Evolutionary conservation across 108 stramenopile genomes (phyloP).

Genomic region (Skeletonema potamos): DNA sequence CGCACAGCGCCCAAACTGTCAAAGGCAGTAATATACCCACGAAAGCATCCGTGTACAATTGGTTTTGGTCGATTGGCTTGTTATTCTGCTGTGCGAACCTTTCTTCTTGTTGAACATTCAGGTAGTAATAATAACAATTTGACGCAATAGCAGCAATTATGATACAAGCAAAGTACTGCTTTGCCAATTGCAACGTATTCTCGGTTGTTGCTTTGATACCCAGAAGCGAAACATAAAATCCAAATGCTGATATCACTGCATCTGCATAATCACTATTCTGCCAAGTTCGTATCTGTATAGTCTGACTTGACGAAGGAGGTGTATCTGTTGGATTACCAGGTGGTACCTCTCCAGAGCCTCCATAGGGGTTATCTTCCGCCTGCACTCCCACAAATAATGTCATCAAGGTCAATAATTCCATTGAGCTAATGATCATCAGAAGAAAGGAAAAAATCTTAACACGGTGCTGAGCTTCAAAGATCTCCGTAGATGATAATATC

Average conservation of each 20-base stretch:
- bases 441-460: slow-evolving; percentile 80
- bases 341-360: slow-evolving; percentile 26
- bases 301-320: slow-evolving; percentile 3
- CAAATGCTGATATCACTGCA: slow-evolving; percentile 52
- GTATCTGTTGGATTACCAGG: slow-evolving; percentile 48
- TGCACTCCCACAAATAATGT: slow-evolving; percentile 65
- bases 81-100: slow-evolving; percentile 28
- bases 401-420: slow-evolving; percentile 67
- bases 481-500: slow-evolving; percentile 69
- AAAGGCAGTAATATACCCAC: slow-evolving; percentile 66
- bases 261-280: slow-evolving; percentile 66
- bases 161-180: slow-evolving; percentile 56
- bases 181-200: slow-evolving; percentile 62
- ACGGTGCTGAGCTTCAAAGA: slow-evolving; percentile 78
- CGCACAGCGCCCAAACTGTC: slow-evolving; percentile 74
- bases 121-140: slow-evolving; percentile 58
- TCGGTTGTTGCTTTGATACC: slow-evolving; percentile 69
- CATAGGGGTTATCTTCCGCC: slow-evolving; percentile 24
- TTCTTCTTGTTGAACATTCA: slow-evolving; percentile 36
- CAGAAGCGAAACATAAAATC: slow-evolving; percentile 71
- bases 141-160: slow-evolving; percentile 56
- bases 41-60: slow-evolving; percentile 50
- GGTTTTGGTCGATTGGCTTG: slow-evolving; percentile 11
- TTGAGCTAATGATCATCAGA: slow-evolving; percentile 69
- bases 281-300: slow-evolving; percentile 51